Evolutionary conservation across 148 eudicot species (phyloP).

Genomic region (Vaccinium macrocarpon): DNA sequence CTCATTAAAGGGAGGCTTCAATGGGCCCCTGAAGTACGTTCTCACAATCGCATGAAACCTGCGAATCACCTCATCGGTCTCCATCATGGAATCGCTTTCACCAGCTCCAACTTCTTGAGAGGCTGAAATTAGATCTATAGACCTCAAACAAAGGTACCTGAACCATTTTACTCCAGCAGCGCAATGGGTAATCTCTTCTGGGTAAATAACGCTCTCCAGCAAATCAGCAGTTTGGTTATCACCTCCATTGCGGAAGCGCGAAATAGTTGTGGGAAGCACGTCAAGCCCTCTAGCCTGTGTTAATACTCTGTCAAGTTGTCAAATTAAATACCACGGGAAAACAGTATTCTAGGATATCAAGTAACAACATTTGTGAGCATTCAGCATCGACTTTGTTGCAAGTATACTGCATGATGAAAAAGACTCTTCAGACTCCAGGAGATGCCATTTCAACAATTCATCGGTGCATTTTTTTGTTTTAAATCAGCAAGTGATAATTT

Average conservation of each 20-base stretch:
- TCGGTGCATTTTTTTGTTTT: neutral
- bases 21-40: constrained; percentile 72
- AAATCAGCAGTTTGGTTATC: constrained; percentile 83
- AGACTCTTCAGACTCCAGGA: neutral
- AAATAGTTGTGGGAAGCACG: constrained; percentile 87
- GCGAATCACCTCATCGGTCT: constrained; percentile 41
- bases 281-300: constrained; percentile 95
- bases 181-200: constrained; percentile 93
- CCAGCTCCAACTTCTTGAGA: constrained; percentile 11
- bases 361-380: neutral
- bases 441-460: neutral
- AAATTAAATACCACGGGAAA: constrained; percentile 4
- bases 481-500: neutral
- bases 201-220: constrained; percentile 73
- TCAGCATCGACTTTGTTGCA: neutral
- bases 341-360: neutral
- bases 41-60: constrained; percentile 70
- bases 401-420: neutral
- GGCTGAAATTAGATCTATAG: constrained; percentile 26
- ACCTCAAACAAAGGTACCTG: constrained; percentile 67
- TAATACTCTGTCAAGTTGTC: constrained; percentile 7
- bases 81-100: constrained; percentile 21
- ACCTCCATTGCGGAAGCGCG: constrained; percentile 85
- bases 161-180: constrained; percentile 98
- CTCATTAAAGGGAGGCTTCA: constrained; percentile 92